Conservation (phyloP, 805 yeast species). For the Jamesozyma rosinii region DNA sequence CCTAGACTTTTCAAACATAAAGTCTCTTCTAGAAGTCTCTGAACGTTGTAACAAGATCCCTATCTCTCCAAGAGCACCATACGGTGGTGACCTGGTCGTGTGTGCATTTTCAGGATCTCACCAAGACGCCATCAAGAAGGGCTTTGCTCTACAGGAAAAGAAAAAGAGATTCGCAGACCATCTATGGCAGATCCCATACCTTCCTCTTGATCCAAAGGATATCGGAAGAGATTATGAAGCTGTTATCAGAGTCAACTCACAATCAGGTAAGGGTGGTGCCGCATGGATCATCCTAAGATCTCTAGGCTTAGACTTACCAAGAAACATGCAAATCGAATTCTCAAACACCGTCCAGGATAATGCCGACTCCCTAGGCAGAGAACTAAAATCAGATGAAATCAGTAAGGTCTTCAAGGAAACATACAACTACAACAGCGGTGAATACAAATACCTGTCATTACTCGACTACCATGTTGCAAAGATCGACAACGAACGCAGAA, state of each 20-base stretch:
- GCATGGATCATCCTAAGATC: conserved; percentile 76
- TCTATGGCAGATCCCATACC: conserved; percentile 67
- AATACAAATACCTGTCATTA: conserved; percentile 30
- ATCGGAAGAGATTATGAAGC: conserved; percentile 87
- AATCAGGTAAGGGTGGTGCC: conserved; percentile 83
- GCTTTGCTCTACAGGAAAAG: conserved; percentile 42
- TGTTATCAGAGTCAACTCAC: conserved; percentile 81
- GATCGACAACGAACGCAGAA: conserved; percentile 20
- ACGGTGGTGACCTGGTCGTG: conserved; percentile 74
- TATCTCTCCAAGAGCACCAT: conserved; percentile 70
- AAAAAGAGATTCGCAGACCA: conserved; percentile 31
- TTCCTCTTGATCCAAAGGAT: conserved; percentile 78
- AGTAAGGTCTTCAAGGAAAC: conserved; percentile 54
- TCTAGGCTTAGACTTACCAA: conserved; percentile 71
- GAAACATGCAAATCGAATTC: conserved; percentile 69
- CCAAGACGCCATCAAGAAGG: conserved; percentile 83
- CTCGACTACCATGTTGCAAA: conserved; percentile 41
- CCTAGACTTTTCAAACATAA: conserved; percentile 61
- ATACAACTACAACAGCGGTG: conserved; percentile 40
- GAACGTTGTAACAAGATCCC: conserved; percentile 78
- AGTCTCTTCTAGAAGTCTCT: conserved; percentile 57
- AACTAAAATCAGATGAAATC: conserved; percentile 56
- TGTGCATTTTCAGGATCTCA: conserved; percentile 83
- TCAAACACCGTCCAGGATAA: conserved; percentile 58
- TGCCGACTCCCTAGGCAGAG: conserved; percentile 67